Conservation (phyloP, 2,329 filamentous ascomycete species). For the Claviceps sp. region DNA sequence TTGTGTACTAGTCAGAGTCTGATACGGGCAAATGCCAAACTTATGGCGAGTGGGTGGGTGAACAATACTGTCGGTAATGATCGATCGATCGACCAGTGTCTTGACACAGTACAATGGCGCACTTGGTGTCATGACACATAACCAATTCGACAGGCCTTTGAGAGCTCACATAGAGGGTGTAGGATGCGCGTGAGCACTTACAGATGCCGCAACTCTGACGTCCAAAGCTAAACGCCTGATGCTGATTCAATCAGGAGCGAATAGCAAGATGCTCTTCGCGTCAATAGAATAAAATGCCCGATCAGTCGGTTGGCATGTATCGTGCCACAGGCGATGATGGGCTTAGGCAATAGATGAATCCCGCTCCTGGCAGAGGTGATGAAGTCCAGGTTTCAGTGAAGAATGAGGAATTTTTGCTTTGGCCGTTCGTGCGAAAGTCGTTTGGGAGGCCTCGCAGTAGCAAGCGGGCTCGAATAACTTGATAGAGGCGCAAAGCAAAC, state of each 20-base stretch:
- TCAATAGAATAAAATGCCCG: too few species aligned
- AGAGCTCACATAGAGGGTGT: background rate
- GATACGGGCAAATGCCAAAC: background rate
- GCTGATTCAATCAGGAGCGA: too few species aligned
- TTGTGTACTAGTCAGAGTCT: background rate
- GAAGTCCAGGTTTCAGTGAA: background rate
- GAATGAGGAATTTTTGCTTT: background rate
- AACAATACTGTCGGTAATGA: background rate
- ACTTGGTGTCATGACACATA: background rate
- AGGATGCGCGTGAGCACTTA: too few species aligned
- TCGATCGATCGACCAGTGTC: conserved; percentile 3
- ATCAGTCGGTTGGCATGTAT: too few species aligned
- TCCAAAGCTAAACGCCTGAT: too few species aligned
- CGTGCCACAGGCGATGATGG: too few species aligned
- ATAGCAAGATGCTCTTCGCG: too few species aligned
- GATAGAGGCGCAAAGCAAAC: background rate
- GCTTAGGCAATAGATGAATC: too few species aligned
- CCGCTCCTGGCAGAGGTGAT: too few species aligned
- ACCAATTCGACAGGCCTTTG: background rate
- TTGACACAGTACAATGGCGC: background rate
- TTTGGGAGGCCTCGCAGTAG: background rate
- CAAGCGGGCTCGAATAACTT: background rate
- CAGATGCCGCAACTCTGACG: too few species aligned
- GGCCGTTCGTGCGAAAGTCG: background rate
- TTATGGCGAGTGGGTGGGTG: background rate